Evolutionary conservation across 306 rosid species (phyloP), one percentile per base, ranked within the genome.

Genomic region (Alnus glutinosa): DNA sequence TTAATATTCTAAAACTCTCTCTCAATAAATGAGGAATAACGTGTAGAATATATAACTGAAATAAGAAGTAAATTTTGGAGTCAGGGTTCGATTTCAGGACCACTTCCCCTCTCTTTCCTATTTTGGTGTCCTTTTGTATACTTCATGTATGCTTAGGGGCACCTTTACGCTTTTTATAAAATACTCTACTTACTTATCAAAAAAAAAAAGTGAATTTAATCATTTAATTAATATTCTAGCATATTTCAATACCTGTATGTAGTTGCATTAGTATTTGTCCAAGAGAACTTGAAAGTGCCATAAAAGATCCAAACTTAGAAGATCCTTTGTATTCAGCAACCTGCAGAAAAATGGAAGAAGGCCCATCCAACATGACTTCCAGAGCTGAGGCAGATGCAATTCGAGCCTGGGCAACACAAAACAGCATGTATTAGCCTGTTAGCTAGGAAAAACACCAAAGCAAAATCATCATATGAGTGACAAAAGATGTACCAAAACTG

Each of bases 211-310:
- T 49, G 2, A 49, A 49, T 49, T 49, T 9, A 49, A 49, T 49
- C 52, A 10, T 49, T 49, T 49, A 10, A 49, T 9, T 8, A 48
- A 48, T 10, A 48, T 48, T 48, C 51, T 48, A 48, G 46, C 46
- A 42, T 42, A 46, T 77, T 79, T 39, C 30, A 75, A 73, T 80
- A 92, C 97, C 97, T 85, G 87, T 87, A 85, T 95, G 98, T 76
- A 95, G 93, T 82, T 95, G 96, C 88, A 95, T 83, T 79, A 95
- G 83, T 85, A 90, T 92, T 87, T 90, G 88, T 79, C 98, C 98
- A 36, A 95, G 90, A 73, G 98, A 90, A 83, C 89, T 89, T 36
- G 98, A 95, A 79, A 95, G 98, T 55, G 98, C 82, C n/a, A 87
- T 91, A 82, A 91, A 95, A 80, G 98, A 91, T 82, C 97, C 98